These are phyloP conservation scores for Pseudogymnoascus pannorum DNA, from an alignment of 2,329 filamentous ascomycete species.

Conservation along the genomic window DNA sequence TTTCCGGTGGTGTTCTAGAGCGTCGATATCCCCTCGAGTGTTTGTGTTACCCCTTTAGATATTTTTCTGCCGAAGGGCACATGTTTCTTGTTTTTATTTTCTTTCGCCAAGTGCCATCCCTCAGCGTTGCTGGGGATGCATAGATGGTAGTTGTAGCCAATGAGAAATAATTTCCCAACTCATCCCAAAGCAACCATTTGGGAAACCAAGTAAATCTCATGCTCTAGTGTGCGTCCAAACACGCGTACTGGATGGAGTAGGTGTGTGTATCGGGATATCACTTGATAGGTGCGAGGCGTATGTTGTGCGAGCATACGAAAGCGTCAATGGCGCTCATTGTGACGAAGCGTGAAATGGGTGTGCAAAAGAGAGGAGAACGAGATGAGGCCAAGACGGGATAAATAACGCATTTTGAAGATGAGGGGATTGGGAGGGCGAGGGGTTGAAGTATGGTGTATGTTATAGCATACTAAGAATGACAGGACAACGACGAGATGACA, in stretches of 20 bases:
- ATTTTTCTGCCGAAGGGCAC: too few species aligned
- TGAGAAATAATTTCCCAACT: background rate
- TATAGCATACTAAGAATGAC: too few species aligned
- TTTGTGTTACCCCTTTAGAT: background rate
- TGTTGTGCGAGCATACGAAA: background rate
- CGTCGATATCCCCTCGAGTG: background rate
- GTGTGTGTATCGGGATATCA: conserved; percentile 2
- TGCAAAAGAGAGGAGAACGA: background rate
- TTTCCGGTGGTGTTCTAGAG: background rate
- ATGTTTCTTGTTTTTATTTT: background rate
- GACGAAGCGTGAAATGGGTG: background rate
- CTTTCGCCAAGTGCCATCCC: background rate
- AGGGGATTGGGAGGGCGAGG: background rate
- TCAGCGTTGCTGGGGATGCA: background rate
- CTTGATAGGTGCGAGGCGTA: background rate
- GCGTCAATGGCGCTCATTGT: conserved; percentile 1
- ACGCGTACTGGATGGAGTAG: background rate
- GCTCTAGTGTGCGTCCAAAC: background rate
- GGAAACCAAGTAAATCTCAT: background rate
- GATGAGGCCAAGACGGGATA: background rate
- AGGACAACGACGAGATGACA: background rate
- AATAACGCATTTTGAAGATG: background rate
- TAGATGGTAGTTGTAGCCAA: background rate
- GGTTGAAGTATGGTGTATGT: background rate
- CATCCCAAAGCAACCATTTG: background rate